A percentile compares a stretch with the other conserved stretches of the same genome.
Evolutionary conservation across 2,329 filamentous ascomycete genomes (phyloP).

Genomic region (Aspergillus sergii): DNA sequence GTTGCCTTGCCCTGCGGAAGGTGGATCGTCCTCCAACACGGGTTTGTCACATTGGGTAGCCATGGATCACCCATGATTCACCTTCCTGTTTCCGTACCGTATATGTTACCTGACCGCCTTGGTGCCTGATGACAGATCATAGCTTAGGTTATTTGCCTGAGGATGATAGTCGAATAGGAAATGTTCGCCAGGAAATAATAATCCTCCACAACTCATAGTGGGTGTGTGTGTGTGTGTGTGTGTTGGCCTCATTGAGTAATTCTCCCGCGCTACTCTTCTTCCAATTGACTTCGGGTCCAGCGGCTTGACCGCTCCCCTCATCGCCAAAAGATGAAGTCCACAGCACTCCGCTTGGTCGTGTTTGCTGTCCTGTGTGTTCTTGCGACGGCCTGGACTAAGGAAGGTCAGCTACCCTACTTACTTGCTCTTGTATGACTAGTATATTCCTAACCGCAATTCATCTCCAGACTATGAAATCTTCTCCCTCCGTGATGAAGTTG

Average conservation of each 20-base stretch:
- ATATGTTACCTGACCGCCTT: conserved; percentile 14
- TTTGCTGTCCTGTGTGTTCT: conserved; percentile 70
- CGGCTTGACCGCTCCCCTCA: conserved; percentile 29
- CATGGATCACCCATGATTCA: neutral
- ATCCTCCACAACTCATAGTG: neutral
- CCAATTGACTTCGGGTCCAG: conserved; percentile 19
- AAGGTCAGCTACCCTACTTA: conserved; percentile 60
- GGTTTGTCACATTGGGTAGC: neutral
- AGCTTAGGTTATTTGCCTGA: conserved; percentile 6
- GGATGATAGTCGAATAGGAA: conserved; percentile 1
- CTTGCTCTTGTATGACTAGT: neutral
- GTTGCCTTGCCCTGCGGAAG: conserved; percentile 6
- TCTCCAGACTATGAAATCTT: conserved; percentile 92
- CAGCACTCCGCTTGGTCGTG: conserved; percentile 64
- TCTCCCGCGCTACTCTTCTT: conserved; percentile 17
- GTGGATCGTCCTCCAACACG: conserved; percentile 10
- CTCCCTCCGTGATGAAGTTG: conserved; percentile 85
- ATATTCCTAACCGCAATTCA: conserved; percentile 6
- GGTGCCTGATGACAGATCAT: conserved; percentile 16
- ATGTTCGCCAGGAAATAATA: neutral
- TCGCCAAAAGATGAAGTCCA: conserved; percentile 67
- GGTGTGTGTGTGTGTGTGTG: conserved; percentile 4
- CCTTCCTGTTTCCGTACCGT: neutral
- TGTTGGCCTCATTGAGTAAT: neutral
- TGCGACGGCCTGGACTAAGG: conserved; percentile 79